phyloP scores from a whole-genome alignment of 345 rosid species.

The Aethionema arabicum region DNA sequence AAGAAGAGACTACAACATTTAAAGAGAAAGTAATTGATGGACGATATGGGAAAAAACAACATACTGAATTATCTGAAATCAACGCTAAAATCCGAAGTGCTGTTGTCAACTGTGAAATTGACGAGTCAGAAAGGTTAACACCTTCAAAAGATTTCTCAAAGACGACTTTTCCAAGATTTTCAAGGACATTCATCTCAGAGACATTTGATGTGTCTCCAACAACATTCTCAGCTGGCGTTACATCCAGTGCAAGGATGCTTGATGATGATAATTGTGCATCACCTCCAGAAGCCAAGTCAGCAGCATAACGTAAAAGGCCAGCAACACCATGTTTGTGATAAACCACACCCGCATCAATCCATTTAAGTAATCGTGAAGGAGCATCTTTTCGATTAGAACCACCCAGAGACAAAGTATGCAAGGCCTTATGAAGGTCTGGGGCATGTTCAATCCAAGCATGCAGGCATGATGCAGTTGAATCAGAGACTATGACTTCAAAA shows the following conservation, averaged over 20 bases:
- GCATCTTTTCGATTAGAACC: conserved; percentile 96
- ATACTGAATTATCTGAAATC: conserved; percentile 81
- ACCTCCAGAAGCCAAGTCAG: conserved; percentile 90
- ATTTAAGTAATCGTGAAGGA: conserved; percentile 84
- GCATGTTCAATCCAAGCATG: conserved; percentile 91
- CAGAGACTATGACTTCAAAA: conserved; percentile 86
- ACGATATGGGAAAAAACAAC: conserved; percentile 31
- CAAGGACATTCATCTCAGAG: conserved; percentile 76
- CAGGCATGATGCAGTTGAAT: conserved; percentile 82
- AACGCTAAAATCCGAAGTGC: conserved; percentile 86
- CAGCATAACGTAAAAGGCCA: conserved; percentile 91
- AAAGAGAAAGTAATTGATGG: conserved; percentile 18
- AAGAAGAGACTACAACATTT: conserved; percentile 23
- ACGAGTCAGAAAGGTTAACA: conserved; percentile 74
- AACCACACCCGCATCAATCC: conserved; percentile 93
- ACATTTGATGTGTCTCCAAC: conserved; percentile 70
- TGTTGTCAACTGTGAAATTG: conserved; percentile 86
- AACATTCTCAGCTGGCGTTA: conserved; percentile 68
- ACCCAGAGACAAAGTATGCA: conserved; percentile 88
- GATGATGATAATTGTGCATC: conserved; percentile 81
- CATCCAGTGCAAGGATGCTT: conserved; percentile 69
- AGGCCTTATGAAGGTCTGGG: conserved; percentile 79
- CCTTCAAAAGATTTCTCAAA: conserved; percentile 88
- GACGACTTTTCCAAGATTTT: conserved; percentile 79
- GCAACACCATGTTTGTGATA: conserved; percentile 87